phyloP scores from a whole-genome alignment of 2,329 filamentous ascomycete genomes.

The Rosellinia necatrix region DNA sequence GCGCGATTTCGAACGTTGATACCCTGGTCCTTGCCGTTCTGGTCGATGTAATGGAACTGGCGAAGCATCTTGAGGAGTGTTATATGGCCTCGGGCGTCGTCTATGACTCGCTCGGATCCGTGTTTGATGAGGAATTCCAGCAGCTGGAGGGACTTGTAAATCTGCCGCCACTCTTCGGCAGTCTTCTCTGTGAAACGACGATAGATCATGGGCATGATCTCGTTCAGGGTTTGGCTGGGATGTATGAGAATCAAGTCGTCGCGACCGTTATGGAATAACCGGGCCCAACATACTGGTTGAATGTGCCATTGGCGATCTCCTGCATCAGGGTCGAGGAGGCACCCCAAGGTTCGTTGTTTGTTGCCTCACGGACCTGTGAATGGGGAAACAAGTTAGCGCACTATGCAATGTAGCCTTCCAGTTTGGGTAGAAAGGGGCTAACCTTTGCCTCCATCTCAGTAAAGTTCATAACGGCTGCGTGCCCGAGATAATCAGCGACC shows the following conservation, averaged over 20 bases:
- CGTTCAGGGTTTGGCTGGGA: slow-evolving; percentile 86
- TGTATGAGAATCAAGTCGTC: slow-evolving; percentile 12
- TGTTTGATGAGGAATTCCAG: slow-evolving; percentile 98
- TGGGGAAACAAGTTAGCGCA: slow-evolving; percentile 9
- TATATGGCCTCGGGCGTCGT: slow-evolving; percentile 93
- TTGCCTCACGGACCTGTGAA: slow-evolving; percentile 86
- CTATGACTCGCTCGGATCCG: slow-evolving; percentile 94
- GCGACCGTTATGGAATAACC: too few relatives aligned
- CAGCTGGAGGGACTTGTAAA: slow-evolving; percentile 97
- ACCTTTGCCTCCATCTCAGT: slow-evolving; percentile 87
- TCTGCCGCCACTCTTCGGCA: slow-evolving; percentile 98
- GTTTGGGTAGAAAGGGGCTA: slow-evolving; percentile 9
- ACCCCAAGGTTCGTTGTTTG: slow-evolving; percentile 99
- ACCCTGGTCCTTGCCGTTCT: slow-evolving; percentile 97
- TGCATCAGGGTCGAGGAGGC: slow-evolving; percentile 85
- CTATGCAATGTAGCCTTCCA: background rate
- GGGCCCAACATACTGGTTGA: slow-evolving; percentile 80
- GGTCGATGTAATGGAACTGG: slow-evolving; percentile 96
- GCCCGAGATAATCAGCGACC: slow-evolving; percentile 18
- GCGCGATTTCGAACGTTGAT: slow-evolving; percentile 96
- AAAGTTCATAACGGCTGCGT: slow-evolving; percentile 95
- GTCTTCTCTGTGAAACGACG: slow-evolving; percentile 98
- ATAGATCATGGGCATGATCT: slow-evolving; percentile 99
- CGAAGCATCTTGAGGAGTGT: slow-evolving; percentile 97
- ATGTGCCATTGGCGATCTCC: slow-evolving; percentile 96